A percentile compares a stretch with the other conserved stretches of the same genome.
Conservation (phyloP, 2,329 filamentous ascomycete genomes). For the Chaetomium sp. region DNA sequence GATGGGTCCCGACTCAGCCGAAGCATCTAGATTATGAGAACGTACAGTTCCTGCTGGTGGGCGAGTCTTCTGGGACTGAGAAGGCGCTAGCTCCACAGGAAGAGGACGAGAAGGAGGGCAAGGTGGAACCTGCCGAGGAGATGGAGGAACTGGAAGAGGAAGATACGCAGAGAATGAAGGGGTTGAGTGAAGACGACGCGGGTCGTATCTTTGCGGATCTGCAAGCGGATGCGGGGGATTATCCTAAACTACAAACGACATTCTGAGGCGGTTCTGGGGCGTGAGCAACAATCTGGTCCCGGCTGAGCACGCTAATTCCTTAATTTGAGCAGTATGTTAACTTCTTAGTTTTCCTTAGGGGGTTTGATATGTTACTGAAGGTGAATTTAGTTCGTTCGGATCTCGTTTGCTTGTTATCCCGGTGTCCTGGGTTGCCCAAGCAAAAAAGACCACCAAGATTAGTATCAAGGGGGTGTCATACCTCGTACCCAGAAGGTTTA, state of each 20-base stretch:
- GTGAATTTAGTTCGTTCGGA: neutral
- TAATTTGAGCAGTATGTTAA: neutral
- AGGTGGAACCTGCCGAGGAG: slow-evolving; percentile 68
- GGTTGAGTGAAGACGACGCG: slow-evolving; percentile 51
- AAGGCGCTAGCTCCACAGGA: slow-evolving; percentile 59
- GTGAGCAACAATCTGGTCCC: neutral
- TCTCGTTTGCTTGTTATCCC: neutral
- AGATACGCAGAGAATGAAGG: slow-evolving; percentile 66
- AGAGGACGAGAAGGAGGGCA: slow-evolving; percentile 59
- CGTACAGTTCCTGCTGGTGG: slow-evolving; percentile 77
- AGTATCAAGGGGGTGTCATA: neutral
- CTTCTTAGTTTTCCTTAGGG: neutral
- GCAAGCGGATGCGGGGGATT: slow-evolving; percentile 56
- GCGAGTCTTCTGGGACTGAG: slow-evolving; percentile 61
- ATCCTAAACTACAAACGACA: slow-evolving; percentile 63
- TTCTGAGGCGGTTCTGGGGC: slow-evolving; percentile 42
- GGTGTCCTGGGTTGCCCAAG: neutral
- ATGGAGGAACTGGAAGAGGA: slow-evolving; percentile 75
- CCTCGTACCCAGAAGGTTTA: neutral
- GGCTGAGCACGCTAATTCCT: neutral
- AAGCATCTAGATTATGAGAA: slow-evolving; percentile 74
- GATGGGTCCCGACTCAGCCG: slow-evolving; percentile 75
- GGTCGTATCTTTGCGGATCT: slow-evolving; percentile 53
- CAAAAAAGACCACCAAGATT: neutral
- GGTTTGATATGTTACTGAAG: neutral